Conservation (phyloP, 192 early-diverging fungal species). For the Coemansia sp. region DNA sequence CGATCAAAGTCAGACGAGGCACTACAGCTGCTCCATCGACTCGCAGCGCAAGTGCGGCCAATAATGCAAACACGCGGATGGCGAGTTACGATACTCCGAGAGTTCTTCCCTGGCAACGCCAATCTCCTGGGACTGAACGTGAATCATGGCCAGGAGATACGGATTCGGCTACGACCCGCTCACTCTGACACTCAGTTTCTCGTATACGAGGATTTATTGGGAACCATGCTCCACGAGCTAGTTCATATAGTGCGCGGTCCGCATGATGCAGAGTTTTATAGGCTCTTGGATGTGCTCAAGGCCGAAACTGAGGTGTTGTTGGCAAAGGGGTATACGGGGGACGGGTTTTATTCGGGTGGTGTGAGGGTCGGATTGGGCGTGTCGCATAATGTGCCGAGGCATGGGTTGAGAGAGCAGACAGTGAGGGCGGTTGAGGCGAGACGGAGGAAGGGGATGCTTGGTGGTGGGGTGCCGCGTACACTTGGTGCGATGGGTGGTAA, state of each 20-base stretch:
- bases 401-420: constrained; percentile 17
- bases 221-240: constrained; percentile 56
- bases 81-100: constrained; percentile 28
- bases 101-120: constrained; percentile 37
- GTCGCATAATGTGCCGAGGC: constrained; percentile 25
- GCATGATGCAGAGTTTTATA: constrained; percentile 42
- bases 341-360: constrained; percentile 41
- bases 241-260: constrained; percentile 43
- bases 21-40: constrained; percentile 27
- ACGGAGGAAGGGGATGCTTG: constrained; percentile 4
- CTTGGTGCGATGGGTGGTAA: constrained; percentile 2
- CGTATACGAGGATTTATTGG: constrained; percentile 34
- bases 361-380: constrained; percentile 19
- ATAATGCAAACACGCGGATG: constrained; percentile 44
- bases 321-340: constrained; percentile 39
- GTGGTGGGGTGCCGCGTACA: constrained; percentile 18
- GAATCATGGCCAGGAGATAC: constrained; percentile 42
- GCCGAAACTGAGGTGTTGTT: constrained; percentile 32
- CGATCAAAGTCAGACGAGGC: constrained; percentile 15
- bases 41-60: constrained; percentile 39
- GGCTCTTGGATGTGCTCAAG: constrained; percentile 32
- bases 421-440: constrained; percentile 21
- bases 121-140: constrained; percentile 46
- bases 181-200: constrained; percentile 27
- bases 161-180: constrained; percentile 34